Evolutionary conservation across 1,139 yeast species (phyloP).

Genomic region (Hansenula sp.): DNA sequence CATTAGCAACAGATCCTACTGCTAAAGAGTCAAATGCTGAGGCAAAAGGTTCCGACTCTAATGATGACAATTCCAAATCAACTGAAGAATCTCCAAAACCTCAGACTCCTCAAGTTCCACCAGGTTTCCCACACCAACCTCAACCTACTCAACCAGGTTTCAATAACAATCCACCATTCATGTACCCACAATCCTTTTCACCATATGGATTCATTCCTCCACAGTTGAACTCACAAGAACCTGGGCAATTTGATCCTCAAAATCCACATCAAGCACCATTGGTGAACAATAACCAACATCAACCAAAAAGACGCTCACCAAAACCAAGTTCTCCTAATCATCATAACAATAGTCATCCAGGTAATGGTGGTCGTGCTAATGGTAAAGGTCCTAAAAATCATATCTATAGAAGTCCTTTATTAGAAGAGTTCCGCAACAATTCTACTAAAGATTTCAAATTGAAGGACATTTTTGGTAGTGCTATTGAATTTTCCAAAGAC

Average conservation of each 20-base stretch:
- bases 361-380: constrained; percentile 3
- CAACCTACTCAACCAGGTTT: constrained; percentile 11
- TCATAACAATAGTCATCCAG: neutral
- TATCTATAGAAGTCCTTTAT: constrained; percentile 69
- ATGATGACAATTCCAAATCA: neutral
- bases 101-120: neutral
- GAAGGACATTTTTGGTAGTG: constrained; percentile 79
- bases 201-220: constrained; percentile 22
- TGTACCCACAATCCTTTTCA: constrained; percentile 22
- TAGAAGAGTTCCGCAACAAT: constrained; percentile 82
- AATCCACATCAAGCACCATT: neutral
- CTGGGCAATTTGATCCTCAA: constrained; percentile 4
- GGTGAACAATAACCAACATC: constrained; percentile 4
- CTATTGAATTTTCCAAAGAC: constrained; percentile 89
- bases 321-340: constrained; percentile 16
- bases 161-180: constrained; percentile 15
- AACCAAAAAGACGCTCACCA: constrained; percentile 16
- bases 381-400: constrained; percentile 24
- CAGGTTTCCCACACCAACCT: constrained; percentile 9
- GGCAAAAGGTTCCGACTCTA: neutral
- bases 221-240: constrained; percentile 7
- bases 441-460: constrained; percentile 59
- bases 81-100: neutral
- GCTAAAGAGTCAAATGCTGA: neutral
- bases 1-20: neutral